phyloP scores from a whole-genome alignment of 176 grass and related monocot genomes.

The Olyra latifolia region DNA sequence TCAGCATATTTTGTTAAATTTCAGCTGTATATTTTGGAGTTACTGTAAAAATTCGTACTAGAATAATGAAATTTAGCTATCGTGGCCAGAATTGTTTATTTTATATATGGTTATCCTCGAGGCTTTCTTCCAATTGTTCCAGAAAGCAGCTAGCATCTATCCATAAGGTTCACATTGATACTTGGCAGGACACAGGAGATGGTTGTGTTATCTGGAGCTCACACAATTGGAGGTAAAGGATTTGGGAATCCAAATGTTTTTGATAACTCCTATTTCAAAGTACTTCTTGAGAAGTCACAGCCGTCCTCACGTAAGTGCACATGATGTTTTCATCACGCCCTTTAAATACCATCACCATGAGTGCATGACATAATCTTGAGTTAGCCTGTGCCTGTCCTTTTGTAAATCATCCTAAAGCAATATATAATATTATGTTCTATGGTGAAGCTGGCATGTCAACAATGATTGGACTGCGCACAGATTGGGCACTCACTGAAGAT shows the following conservation, averaged over 20 bases:
- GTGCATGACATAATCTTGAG: neutral
- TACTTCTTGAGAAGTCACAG: conserved; percentile 82
- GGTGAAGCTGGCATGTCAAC: conserved; percentile 72
- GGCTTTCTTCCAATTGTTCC: neutral
- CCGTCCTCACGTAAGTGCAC: conserved; percentile 58
- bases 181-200: conserved; percentile 61
- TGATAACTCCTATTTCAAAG: conserved; percentile 78
- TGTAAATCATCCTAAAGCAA: neutral
- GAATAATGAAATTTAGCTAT: neutral
- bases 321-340: neutral
- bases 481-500: conserved; percentile 79
- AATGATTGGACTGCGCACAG: conserved; percentile 77
- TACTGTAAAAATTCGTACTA: neutral
- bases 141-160: neutral
- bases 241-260: conserved; percentile 74
- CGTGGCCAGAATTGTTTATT: neutral
- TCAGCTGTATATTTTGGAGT: neutral
- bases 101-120: neutral
- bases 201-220: conserved; percentile 84
- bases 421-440: conserved; percentile 3
- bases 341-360: neutral
- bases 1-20: conserved; percentile 13
- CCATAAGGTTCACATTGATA: conserved; percentile 2
- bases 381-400: neutral
- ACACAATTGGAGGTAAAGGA: conserved; percentile 89